These are phyloP conservation scores for Monocercomonoides exilis DNA, from an alignment of 78 protist genomes.

Conservation along the genomic window DNA sequence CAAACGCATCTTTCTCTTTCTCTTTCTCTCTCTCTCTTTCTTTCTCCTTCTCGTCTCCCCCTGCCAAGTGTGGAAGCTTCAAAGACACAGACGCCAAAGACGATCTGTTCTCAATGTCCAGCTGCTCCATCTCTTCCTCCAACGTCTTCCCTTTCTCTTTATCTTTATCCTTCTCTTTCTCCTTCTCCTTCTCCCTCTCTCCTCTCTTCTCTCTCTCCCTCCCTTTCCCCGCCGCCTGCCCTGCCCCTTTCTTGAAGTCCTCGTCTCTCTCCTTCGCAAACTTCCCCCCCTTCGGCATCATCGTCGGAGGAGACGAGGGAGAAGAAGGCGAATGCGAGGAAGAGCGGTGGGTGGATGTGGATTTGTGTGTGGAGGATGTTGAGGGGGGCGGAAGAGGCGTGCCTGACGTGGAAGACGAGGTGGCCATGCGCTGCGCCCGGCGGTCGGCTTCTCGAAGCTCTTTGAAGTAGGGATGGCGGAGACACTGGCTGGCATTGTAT, in stretches of 20 bases:
- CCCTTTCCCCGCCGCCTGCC: conserved; percentile 15
- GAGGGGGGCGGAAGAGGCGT: neutral
- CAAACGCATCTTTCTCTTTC: no score
- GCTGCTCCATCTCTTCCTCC: neutral
- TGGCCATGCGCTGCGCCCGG: neutral
- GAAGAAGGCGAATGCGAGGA: neutral
- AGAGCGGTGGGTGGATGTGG: neutral
- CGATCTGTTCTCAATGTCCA: no score
- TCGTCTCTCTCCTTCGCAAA: neutral
- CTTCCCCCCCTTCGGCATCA: neutral
- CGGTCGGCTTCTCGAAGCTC: neutral
- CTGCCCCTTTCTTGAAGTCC: neutral
- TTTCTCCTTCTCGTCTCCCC: no score
- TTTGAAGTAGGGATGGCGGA: neutral
- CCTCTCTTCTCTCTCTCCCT: neutral
- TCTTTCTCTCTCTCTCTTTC: no score
- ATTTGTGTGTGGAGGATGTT: no score
- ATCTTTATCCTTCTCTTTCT: conserved; percentile 13
- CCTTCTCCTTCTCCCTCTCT: neutral
- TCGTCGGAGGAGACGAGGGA: neutral
- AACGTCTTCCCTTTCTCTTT: neutral
- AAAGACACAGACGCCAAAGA: no score
- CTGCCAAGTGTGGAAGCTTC: no score
- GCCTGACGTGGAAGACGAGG: neutral
- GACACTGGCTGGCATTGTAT: neutral